phyloP scores from a whole-genome alignment of 2,329 filamentous ascomycete genomes.

The Dactylella cylindrospora region DNA sequence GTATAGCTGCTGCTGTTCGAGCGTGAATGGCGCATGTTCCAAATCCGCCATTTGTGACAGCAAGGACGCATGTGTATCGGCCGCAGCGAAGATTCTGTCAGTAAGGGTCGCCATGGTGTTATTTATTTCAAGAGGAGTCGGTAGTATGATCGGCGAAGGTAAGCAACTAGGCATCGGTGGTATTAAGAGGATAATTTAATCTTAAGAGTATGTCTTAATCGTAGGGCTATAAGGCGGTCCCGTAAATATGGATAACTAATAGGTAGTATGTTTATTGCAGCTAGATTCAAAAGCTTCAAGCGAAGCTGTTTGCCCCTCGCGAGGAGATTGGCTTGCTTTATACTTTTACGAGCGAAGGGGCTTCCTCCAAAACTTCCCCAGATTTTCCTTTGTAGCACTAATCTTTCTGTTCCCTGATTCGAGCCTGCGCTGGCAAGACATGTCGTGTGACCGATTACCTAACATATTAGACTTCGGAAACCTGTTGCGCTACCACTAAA shows the following conservation, averaged over 20 bases:
- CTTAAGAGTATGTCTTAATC: too few relatives aligned
- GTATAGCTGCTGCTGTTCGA: conserved; percentile 56
- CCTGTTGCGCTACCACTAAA: too few relatives aligned
- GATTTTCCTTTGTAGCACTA: conserved; percentile 2
- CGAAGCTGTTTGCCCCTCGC: not conserved
- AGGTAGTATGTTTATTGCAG: too few relatives aligned
- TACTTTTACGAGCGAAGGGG: conserved; percentile 1
- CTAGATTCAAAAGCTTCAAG: too few relatives aligned
- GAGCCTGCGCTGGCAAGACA: not conserved
- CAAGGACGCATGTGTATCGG: conserved; percentile 54
- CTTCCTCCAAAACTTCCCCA: conserved; percentile 1
- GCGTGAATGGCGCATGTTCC: conserved; percentile 56
- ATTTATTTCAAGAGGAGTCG: not conserved
- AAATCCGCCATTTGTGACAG: conserved; percentile 57
- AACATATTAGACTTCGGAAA: not conserved
- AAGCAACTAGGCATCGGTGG: too few relatives aligned
- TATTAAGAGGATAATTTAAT: too few relatives aligned
- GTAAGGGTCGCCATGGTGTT: not conserved
- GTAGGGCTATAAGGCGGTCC: too few relatives aligned
- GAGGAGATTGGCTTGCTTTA: conserved; percentile 1
- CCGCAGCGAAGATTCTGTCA: conserved; percentile 53
- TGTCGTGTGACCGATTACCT: conserved; percentile 12
- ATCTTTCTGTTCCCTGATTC: not conserved
- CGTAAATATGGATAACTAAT: too few relatives aligned
- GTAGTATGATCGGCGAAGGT: too few relatives aligned